Evolutionary conservation across 2,329 filamentous ascomycete species (phyloP), one percentile per base, ranked within the genome.

Genomic region (Ceratocystis alfenasii): DNA sequence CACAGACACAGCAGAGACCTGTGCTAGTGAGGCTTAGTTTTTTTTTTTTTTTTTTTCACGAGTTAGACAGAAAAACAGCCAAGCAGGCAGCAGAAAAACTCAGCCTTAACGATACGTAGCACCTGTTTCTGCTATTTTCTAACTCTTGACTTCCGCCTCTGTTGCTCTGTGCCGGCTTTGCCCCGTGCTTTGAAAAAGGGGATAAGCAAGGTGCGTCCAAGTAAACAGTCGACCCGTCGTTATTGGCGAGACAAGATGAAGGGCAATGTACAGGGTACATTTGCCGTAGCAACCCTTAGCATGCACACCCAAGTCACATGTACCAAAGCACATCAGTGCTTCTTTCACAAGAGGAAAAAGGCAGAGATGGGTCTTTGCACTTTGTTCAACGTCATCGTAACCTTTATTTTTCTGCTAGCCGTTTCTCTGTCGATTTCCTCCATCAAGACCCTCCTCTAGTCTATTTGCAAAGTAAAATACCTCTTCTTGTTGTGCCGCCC

Each of bases 1-100:
- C 53, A 57, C 50, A 57, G 53, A 57, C 30, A 57, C 53, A 57
- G 3, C 25, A 22, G 25, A 57, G 53, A 57, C 22, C 53, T 28
- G 53, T 57, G 53, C 53, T 55, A 17, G 30, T 22, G 53, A 57
- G 53, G 53, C 53, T 44, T 15, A 12, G 36, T 12, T 25, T 62
- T 62, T 62, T 44, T 25, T 25, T 15, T 10, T 8, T 22, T 62
- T 62, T 62, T 44, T 4, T 15, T 45, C 28, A 12, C 6, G 36
- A 36, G 36, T 36, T 36, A 3, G 10, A 36, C 36, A 3, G 36
- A 10, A 12, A 36, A 36, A 36, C 36, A 12, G 36, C 10, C 36
- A 36, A 12, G 36, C 36, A 36, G 36, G 10, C 36, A 36, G 15
- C 59, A 44, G 36, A 33, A 22, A 22, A 22, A 46, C 30, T 44